A percentile compares a stretch with the other conserved stretches of the same genome.
These are phyloP conservation scores for Chlamydomonas incerta DNA, from an alignment of 139 green algal genomes.

Conservation along the genomic window DNA sequence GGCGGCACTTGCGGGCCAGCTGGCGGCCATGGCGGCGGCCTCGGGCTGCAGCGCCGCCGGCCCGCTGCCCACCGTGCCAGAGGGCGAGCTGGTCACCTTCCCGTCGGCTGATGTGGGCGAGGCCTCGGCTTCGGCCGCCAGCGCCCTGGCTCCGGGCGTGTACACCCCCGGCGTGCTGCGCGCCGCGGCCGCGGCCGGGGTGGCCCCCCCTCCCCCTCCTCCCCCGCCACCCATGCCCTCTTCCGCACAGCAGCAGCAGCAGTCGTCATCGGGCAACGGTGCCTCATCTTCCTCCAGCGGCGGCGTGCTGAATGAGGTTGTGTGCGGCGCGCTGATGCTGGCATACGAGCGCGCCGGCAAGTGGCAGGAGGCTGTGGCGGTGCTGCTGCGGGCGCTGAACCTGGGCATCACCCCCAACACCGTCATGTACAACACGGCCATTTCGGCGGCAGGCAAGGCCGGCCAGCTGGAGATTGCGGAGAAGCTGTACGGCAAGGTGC, in stretches of 20 bases:
- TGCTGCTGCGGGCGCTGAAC: conserved; percentile 70
- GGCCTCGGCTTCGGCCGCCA: background rate
- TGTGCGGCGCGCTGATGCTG: conserved; percentile 87
- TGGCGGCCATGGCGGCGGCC: background rate
- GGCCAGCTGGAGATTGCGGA: conserved; percentile 70
- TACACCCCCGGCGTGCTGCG: background rate
- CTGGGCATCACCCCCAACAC: conserved; percentile 74
- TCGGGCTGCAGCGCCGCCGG: background rate
- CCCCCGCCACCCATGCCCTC: background rate
- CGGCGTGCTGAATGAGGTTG: conserved; percentile 83
- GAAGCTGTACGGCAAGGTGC: conserved; percentile 66
- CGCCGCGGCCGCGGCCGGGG: background rate
- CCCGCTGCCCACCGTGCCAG: too few relatives aligned
- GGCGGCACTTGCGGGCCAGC: background rate
- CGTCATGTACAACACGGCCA: conserved; percentile 88
- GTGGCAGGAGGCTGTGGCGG: conserved; percentile 73
- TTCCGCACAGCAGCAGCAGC: background rate
- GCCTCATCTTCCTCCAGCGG: background rate
- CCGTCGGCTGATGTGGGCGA: too few relatives aligned
- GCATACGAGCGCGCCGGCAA: conserved; percentile 85
- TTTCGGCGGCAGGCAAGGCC: conserved; percentile 83
- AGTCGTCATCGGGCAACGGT: background rate
- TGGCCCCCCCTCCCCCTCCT: background rate
- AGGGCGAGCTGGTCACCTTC: too few relatives aligned
- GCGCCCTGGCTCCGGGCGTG: background rate